Conservation (phyloP, 176 grass and related monocot genomes). For the Cenchrus americanus region DNA sequence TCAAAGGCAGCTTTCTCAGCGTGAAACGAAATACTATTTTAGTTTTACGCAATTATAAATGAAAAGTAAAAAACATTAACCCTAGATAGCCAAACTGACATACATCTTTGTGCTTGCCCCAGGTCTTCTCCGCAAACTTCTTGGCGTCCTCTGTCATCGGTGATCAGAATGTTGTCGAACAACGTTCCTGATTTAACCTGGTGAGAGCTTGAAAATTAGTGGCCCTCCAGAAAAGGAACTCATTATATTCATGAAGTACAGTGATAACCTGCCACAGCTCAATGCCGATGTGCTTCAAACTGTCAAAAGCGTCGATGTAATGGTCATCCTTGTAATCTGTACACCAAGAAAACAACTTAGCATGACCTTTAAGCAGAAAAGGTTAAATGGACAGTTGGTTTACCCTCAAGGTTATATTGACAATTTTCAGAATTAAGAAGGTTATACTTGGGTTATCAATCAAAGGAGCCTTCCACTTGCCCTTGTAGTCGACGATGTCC, state of each 20-base stretch:
- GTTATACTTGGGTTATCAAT: constrained; percentile 71
- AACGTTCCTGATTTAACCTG: constrained; percentile 95
- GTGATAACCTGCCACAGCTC: constrained; percentile 83
- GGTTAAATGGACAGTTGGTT: background rate
- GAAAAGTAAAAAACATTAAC: constrained; percentile 2
- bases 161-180: constrained; percentile 88
- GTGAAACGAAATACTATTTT: constrained; percentile 27
- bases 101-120: constrained; percentile 88
- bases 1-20: constrained; percentile 86
- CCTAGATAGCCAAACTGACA: background rate
- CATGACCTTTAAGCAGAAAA: background rate
- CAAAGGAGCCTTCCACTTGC: constrained; percentile 83
- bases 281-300: constrained; percentile 90
- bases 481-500: constrained; percentile 73
- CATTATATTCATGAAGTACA: background rate
- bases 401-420: background rate
- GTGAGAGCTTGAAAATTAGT: background rate
- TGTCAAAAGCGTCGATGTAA: constrained; percentile 73
- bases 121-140: constrained; percentile 83
- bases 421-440: background rate
- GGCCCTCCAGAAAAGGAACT: background rate
- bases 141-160: constrained; percentile 75
- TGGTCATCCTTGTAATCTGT: constrained; percentile 88
- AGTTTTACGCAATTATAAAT: background rate
- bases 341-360: background rate